Evolutionary conservation across 1,284 basidiomycete species (phyloP), one percentile per base, ranked within the genome.

Genomic region (Limonomyces culmigenus): DNA sequence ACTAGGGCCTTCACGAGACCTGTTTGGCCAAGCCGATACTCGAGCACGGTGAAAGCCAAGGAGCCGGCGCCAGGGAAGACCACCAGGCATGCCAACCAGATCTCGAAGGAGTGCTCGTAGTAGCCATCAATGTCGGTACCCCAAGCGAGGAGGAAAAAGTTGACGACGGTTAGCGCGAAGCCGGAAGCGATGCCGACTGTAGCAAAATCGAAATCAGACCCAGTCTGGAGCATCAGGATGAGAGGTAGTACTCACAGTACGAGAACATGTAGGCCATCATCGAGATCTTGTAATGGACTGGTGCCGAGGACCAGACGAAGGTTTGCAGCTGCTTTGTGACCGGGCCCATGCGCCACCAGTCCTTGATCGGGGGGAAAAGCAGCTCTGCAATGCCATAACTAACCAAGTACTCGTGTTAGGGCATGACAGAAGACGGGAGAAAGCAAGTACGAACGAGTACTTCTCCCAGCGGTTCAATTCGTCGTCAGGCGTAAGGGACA

Each of bases 391-490:
- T 73, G 23, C 30, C 30, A 15, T 32, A 32, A n/a, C n/a, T n/a
- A n/a, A n/a, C n/a, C n/a, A n/a, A n/a, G n/a, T n/a, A n/a, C n/a
- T n/a, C n/a, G n/a, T n/a, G n/a, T n/a, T n/a, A n/a, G n/a, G n/a
- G n/a, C n/a, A n/a, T n/a, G n/a, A n/a, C n/a, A n/a, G n/a, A n/a
- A n/a, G n/a, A n/a, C n/a, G n/a, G n/a, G n/a, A n/a, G n/a, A 83
- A 81, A 50, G 79, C 87, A n/a, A n/a, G n/a, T n/a, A n/a, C n/a
- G n/a, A n/a, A n/a, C 0, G 80, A 66, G 47, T 88, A 89, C 50
- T 89, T 89, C 44, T 87, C 79, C 85, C 85, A 89, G 3, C 85
- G 56, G 44, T 86, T 86, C 3, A 83, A 56, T 48, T 83, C 80
- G 46, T 86, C 83, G 33, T 84, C 79, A 40, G 71, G 71, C 0